Base-by-base conservation (phyloP, 768 basidiomycete species). In the Pleurotus salmoneostramineus region DNA sequence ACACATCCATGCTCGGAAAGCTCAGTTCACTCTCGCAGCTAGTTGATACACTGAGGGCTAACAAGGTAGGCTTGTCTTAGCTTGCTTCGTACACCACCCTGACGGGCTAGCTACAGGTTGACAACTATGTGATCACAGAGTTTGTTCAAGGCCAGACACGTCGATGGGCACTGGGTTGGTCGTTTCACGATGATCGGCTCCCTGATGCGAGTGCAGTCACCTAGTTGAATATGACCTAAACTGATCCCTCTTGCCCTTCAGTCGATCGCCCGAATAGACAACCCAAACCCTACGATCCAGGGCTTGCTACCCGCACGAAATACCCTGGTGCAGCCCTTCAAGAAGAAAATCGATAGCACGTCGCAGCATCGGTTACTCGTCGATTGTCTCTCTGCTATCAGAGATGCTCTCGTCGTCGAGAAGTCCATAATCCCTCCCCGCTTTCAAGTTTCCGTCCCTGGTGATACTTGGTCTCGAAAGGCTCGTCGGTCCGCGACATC, bases 111-210 rank as follows among this genome's bases (percentile, higher is more conserved):
- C 62, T 34, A 6, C 57, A 97, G 93, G 82, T 98, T 45, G 75
- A 82, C 34, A 97, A 97, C 70, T 98, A 95, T 68, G 89, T 85
- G 0, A 75, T 98, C 46, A 86, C 86, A 0, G 88, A 93, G 62
- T 88, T 95, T 47, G 74, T 87, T 2, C 94, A 94, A 71, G 93
- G 95, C 0, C 83, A 88, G 57, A 98, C 96, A 0, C 80, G 88
- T 1, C 83, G 97, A n/a, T 98, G 95, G 94, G 91, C 88, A 0
- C 71, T 98, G 2, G 93, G 82, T 0, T 98, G 96, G 96, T 94
- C 91, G 0, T 85, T 87, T 56, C 74, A 72, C 2, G 77, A 80
- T 32, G 68, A 68, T 11, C 83, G 84, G 5, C 72, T 97, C 33
- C 87, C 92, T 0, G 93, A 97, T 61, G 96, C 95, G 67, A 52